Percentiles rank a stretch among this genome's conserved stretches.
Conservation (phyloP, 169 alveolate genomes). For the Eimeria necatrix region DNA sequence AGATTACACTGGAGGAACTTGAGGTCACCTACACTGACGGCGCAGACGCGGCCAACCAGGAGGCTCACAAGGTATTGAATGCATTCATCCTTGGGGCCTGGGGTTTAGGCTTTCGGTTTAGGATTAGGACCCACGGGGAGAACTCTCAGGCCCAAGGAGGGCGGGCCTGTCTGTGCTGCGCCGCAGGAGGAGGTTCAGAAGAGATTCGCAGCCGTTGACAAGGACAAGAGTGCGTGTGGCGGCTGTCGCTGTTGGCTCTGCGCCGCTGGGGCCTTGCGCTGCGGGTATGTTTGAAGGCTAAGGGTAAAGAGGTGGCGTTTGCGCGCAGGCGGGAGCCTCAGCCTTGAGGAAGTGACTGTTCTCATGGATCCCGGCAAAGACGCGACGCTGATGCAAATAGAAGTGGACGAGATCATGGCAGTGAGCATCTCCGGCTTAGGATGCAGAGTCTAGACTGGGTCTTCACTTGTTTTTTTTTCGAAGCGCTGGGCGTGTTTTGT, state of each 20-base stretch:
- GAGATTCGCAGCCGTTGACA: conserved; percentile 67
- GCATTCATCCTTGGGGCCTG: neutral
- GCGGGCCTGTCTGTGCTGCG: neutral
- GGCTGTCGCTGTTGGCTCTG: neutral
- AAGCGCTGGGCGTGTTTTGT: neutral
- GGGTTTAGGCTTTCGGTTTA: neutral
- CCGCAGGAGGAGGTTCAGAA: conserved; percentile 62
- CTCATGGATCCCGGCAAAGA: conserved; percentile 77
- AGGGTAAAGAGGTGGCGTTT: neutral
- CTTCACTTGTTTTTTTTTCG: neutral
- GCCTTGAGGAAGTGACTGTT: conserved; percentile 14
- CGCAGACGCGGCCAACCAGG: conserved; percentile 61
- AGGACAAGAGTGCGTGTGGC: conserved; percentile 12
- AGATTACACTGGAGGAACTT: conserved; percentile 51
- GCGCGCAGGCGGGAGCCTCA: conserved; percentile 47
- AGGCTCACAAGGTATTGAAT: conserved; percentile 59
- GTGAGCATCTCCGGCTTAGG: conserved; percentile 23
- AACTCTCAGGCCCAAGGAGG: no score
- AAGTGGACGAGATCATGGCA: conserved; percentile 70
- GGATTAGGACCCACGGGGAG: neutral
- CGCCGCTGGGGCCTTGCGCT: neutral
- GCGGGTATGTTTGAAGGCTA: neutral
- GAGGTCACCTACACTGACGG: conserved; percentile 73
- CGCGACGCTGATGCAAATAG: conserved; percentile 55
- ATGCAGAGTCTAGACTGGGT: neutral